Evolutionary conservation across 1,284 basidiomycete genomes (phyloP).

Genomic region (Trametes versicolor): DNA sequence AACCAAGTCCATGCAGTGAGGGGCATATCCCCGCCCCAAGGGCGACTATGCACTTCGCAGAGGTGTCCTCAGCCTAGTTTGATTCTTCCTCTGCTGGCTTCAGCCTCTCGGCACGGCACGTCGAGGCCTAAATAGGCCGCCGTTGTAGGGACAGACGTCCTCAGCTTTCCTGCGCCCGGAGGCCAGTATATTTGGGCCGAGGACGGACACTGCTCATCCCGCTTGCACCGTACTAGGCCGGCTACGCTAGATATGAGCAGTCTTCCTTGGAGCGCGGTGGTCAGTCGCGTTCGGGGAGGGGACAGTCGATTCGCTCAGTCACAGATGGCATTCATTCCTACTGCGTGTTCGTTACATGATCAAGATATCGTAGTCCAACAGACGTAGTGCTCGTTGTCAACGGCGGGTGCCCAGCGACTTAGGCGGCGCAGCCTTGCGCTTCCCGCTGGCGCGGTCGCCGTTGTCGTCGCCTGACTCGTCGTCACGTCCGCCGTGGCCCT

Average conservation of each 20-base stretch:
- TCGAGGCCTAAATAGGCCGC: slow-evolving; percentile 4
- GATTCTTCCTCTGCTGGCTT: not conserved
- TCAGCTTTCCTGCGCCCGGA: not conserved
- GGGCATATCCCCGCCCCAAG: not conserved
- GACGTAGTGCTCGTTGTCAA: no score
- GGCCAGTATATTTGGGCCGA: not conserved
- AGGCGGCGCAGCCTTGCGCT: not conserved
- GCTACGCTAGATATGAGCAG: not conserved
- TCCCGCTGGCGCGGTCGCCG: not conserved
- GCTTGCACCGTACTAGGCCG: not conserved
- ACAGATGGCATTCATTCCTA: not conserved
- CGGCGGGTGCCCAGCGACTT: no score
- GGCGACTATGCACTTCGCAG: not conserved
- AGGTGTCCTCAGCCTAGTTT: not conserved
- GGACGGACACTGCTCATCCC: not conserved
- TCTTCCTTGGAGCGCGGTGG: no score
- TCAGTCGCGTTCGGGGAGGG: no score
- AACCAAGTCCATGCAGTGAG: not conserved
- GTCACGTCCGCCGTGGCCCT: not conserved
- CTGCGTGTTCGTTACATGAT: no score
- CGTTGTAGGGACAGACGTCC: not conserved
- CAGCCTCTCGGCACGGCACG: no score
- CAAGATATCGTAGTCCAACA: no score
- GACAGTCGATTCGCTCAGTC: no score
- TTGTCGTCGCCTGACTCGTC: not conserved